phyloP scores from a whole-genome alignment of 208 protist species.

The Wallacemonas sp. region DNA sequence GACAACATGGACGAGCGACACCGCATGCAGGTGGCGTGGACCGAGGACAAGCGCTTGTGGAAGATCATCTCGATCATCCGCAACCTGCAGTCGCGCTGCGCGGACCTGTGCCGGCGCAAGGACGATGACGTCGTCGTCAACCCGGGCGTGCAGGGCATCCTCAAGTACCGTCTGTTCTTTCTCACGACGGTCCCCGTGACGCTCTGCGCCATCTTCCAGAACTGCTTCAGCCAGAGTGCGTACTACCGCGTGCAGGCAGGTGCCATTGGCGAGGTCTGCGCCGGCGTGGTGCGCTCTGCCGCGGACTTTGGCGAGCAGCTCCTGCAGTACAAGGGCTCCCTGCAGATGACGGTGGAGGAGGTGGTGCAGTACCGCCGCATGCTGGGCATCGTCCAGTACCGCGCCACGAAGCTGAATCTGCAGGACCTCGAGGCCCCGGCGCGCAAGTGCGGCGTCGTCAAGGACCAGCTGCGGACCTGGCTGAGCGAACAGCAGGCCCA shows the following conservation, averaged over 20 bases:
- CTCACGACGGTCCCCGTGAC: constrained; percentile 47
- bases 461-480: constrained; percentile 39
- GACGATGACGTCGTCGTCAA: constrained; percentile 27
- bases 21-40: constrained; percentile 50
- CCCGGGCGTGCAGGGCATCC: constrained; percentile 39
- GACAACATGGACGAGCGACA: constrained; percentile 46
- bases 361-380: constrained; percentile 60
- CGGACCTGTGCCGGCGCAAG: constrained; percentile 4
- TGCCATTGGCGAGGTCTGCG: constrained; percentile 31
- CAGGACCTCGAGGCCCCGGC: constrained; percentile 22
- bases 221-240: constrained; percentile 50
- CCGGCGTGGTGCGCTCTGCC: constrained; percentile 23
- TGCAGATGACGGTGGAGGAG: constrained; percentile 49
- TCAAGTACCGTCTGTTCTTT: constrained; percentile 47
- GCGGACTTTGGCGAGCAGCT: constrained; percentile 39
- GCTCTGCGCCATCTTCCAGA: constrained; percentile 53
- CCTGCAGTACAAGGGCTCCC: constrained; percentile 32
- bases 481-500: constrained; percentile 37
- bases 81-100: constrained; percentile 9
- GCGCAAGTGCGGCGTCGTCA: constrained; percentile 20
- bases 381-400: constrained; percentile 38
- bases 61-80: constrained; percentile 40
- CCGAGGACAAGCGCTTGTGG: constrained; percentile 53
- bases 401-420: constrained; percentile 18
- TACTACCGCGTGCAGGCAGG: constrained; percentile 35